Evolutionary conservation across 306 rosid species (phyloP).

Genomic region (Rosa multiflora): DNA sequence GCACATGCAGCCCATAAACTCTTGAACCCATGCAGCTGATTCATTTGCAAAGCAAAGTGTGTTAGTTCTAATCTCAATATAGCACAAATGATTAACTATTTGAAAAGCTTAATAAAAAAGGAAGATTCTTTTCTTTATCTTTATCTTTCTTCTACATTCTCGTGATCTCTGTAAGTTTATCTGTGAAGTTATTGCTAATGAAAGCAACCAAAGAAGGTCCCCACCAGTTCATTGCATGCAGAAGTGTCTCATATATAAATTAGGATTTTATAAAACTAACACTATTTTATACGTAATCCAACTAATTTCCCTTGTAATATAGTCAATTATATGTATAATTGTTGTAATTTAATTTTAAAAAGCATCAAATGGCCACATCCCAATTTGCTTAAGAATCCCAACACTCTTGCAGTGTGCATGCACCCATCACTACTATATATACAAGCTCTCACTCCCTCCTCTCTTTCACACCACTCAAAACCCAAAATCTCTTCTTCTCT

Average conservation of each 20-base stretch:
- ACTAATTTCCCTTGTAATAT: neutral
- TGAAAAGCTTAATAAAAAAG: neutral
- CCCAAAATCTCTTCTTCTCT: neutral
- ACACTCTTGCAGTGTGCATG: slow-evolving; percentile 11
- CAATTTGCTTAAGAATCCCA: neutral
- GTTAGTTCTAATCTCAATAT: slow-evolving; percentile 14
- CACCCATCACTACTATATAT: slow-evolving; percentile 25
- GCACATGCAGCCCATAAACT: neutral
- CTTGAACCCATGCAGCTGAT: neutral
- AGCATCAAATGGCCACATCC: neutral
- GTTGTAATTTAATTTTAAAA: neutral
- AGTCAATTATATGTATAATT: neutral
- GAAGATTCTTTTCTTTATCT: slow-evolving; percentile 12
- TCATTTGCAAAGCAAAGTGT: slow-evolving; percentile 5
- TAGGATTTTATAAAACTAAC: neutral
- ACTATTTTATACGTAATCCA: neutral
- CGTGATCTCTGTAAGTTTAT: slow-evolving; percentile 25
- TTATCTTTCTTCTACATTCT: neutral
- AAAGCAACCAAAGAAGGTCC: slow-evolving; percentile 9
- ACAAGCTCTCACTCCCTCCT: neutral
- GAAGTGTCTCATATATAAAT: neutral
- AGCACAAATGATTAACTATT: neutral
- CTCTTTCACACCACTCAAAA: neutral
- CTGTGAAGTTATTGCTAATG: neutral
- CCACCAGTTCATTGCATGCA: neutral